Base-by-base conservation (phyloP, 176 grass and related monocot species). In the Guadua angustifolia region DNA sequence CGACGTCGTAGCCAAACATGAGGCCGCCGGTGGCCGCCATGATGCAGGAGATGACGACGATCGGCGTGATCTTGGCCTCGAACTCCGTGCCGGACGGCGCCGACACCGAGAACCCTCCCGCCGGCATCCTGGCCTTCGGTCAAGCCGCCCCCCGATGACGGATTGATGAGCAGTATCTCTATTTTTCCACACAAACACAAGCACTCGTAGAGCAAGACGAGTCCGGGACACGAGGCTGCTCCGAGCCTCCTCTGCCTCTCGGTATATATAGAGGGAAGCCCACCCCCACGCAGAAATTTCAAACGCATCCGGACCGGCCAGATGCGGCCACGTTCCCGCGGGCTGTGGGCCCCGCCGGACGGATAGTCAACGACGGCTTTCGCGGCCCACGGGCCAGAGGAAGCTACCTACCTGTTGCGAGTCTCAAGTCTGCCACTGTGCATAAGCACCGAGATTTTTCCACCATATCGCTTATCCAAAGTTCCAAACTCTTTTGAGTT, bases 1-100 rank as follows among this genome's bases (percentile, higher is more conserved):
- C 95, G 63, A 98, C 76, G 66, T 98, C 95, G 69, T 98, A 98
- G 51, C 95, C 95, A 64, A 98, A 98, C 95, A 98, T 98, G 53
- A 98, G 77, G 0, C 95, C 95, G 7, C 92, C 92, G 66, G 95
- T 98, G 65, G 95, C 87, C 57, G 92, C 95, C 95, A 98, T 95
- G 92, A 95, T 85, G 87, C 95, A 95, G 46, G 92, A 98, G 73
- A 98, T 82, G 83, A 98, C 25, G 33, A 98, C 90, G 22, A 95
- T 85, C 8, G 92, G 92, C 73, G 95, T 98, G 68, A 98, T 98
- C 93, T 95, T 98, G 18, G 92, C 95, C 82, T 98, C 95, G 17
- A 93, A 93, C 77, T 98, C 84, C n/a, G 51, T 63, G 44, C 86
- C 91, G 32, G 88, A 15, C 66, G 86, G 84, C 64, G 90, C 90